Base-by-base conservation (phyloP, 768 basidiomycete genomes). In the Russula earlei region DNA sequence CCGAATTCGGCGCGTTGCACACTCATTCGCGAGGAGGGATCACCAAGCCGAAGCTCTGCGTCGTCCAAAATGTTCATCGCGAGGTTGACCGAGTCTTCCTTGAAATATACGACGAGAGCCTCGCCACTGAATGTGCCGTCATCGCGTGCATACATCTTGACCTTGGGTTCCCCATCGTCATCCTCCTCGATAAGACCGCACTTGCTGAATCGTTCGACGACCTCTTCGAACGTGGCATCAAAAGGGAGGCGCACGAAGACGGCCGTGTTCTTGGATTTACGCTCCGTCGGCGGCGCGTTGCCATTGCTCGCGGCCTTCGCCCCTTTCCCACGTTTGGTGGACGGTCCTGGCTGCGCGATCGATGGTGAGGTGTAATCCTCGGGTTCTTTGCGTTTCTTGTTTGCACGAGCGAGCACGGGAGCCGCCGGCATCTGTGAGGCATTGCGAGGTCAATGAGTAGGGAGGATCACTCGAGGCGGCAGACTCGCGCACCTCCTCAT, bases 21-120 rank as follows among this genome's bases (percentile, higher is more conserved):
- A 51, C 69, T 77, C 83, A 92, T 91, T 43, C 80, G 71, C 14
- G 85, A 82, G 7, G 77, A 77, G 7, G 85, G 70, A 43, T 88
- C 87, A 2, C 94, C 95, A 22, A 95, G 64, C 55, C 91, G 75
- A 58, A 99, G 72, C 68, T 96, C 93, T 2, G 90, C 90, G 56
- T 97, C 95, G 67, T 97, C 94, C 58, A 98, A 74, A 51, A 98
- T 74, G 62, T 77, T 86, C 59, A 89, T 66, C 9, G 94, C 95
- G 52, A 98, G 75, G 4, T 74, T 70, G 19, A 98, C 96, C n/a
- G 87, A 91, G 58, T 92, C 94, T 68, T 95, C 92, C 69, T 96
- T 96, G 77, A 97, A 95, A 70, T 89, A 99, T 33, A 97, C 92
- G 55, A 99, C 85, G 61, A 98, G 72, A 2, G 93, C 95, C 62